A percentile compares a stretch with the other conserved stretches of the same genome.
phyloP scores from a whole-genome alignment of 306 rosid genomes.

The apple (Malus domestica) region ASM211411v1 NC_041799.1:4008501-4009000 shows the following conservation, averaged over 20 bases:
- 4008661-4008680: conserved; percentile 35
- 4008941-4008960: no score
- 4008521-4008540: conserved; percentile 81
- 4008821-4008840: not conserved
- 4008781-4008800: not conserved
- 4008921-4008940: not conserved
- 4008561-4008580: conserved; percentile 81
- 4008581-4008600: conserved; percentile 67
- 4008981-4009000: no score
- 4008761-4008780: not conserved
- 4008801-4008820: not conserved
- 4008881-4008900: not conserved
- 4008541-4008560: conserved; percentile 70
- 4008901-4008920: not conserved
- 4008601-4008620: conserved; percentile 87
- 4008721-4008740: conserved; percentile 77
- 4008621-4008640: conserved; percentile 91
- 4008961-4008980: no score
- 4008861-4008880: not conserved
- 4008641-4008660: conserved; percentile 81
- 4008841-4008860: not conserved
- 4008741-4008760: conserved; percentile 12
- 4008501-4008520: conserved; percentile 62
- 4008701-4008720: conserved; percentile 68
- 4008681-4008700: conserved; percentile 67